Conservation (phyloP, 2,329 filamentous ascomycete genomes). For the Neonectria coccinea region DNA sequence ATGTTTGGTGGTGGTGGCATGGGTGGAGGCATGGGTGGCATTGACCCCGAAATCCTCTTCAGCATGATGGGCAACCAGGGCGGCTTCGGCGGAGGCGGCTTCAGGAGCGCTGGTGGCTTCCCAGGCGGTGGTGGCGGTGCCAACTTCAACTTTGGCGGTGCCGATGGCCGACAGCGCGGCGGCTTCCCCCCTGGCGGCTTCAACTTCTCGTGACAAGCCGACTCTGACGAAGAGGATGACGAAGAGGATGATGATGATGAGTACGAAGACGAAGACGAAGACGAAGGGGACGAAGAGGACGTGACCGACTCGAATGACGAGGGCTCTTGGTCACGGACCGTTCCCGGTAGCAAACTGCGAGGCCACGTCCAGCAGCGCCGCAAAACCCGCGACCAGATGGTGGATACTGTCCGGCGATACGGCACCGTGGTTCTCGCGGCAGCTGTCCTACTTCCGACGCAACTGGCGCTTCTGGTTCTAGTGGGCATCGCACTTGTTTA, state of each 20-base stretch:
- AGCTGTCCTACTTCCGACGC: constrained; percentile 60
- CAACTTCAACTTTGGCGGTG: constrained; percentile 68
- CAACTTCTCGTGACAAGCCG: constrained; percentile 64
- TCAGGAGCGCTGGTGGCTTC: constrained; percentile 65
- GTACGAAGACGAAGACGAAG: constrained; percentile 49
- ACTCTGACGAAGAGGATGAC: constrained; percentile 46
- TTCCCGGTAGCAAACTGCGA: constrained; percentile 43
- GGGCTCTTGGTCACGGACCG: constrained; percentile 28
- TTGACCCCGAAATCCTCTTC: constrained; percentile 83
- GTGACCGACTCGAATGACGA: constrained; percentile 38
- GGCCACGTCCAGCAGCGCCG: constrained; percentile 48
- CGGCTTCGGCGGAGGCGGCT: constrained; percentile 66
- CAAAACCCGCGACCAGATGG: constrained; percentile 52
- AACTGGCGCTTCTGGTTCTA: constrained; percentile 54
- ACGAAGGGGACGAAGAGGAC: constrained; percentile 44
- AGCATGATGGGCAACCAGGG: constrained; percentile 83
- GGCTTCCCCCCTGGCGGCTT: constrained; percentile 53
- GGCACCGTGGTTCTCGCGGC: constrained; percentile 58
- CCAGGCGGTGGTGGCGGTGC: constrained; percentile 64
- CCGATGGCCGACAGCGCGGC: constrained; percentile 52
- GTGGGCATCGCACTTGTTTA: constrained; percentile 55
- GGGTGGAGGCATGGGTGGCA: constrained; percentile 73
- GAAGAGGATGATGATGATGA: constrained; percentile 43
- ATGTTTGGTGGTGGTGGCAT: constrained; percentile 82
- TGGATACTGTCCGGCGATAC: constrained; percentile 57